Evolutionary conservation across 2,329 filamentous ascomycete genomes (phyloP).

Genomic region (Fusarium sp.): DNA sequence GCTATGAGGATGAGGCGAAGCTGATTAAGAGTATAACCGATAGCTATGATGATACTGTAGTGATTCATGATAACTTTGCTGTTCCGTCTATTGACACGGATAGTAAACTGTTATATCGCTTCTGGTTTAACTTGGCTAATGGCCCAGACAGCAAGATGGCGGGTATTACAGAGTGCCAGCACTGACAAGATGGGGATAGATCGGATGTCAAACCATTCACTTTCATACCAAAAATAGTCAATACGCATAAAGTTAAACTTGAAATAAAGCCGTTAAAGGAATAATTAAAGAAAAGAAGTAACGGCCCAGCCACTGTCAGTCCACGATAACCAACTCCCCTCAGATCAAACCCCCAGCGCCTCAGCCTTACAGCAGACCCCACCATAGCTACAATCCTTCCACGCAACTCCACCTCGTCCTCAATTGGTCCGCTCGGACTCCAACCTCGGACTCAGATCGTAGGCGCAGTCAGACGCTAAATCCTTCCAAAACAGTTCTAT

Average conservation of each 20-base stretch:
- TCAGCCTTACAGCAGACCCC: slow-evolving; percentile 15
- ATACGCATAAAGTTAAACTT: background rate
- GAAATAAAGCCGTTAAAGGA: accelerated
- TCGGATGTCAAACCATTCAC: background rate
- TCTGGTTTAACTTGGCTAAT: too few relatives aligned
- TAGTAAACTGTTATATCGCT: too few relatives aligned
- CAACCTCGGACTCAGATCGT: slow-evolving; percentile 21
- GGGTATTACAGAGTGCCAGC: accelerated
- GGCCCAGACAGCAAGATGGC: background rate
- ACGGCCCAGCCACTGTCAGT: background rate
- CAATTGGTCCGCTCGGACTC: slow-evolving; percentile 37
- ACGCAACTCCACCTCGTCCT: background rate
- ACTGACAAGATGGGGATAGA: too few relatives aligned
- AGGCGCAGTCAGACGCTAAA: background rate
- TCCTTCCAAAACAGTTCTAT: background rate
- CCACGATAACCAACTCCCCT: background rate
- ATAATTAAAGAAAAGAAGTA: background rate
- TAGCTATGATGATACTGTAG: background rate
- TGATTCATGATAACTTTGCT: background rate
- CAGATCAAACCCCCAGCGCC: background rate
- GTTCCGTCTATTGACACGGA: accelerated
- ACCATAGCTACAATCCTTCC: background rate
- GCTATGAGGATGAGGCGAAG: background rate
- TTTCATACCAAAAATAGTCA: accelerated
- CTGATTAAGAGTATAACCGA: background rate